Percentiles rank a stretch among this genome's conserved stretches.
Conservation (phyloP, 306 rosid species). For the Acacia acuminata region DNA sequence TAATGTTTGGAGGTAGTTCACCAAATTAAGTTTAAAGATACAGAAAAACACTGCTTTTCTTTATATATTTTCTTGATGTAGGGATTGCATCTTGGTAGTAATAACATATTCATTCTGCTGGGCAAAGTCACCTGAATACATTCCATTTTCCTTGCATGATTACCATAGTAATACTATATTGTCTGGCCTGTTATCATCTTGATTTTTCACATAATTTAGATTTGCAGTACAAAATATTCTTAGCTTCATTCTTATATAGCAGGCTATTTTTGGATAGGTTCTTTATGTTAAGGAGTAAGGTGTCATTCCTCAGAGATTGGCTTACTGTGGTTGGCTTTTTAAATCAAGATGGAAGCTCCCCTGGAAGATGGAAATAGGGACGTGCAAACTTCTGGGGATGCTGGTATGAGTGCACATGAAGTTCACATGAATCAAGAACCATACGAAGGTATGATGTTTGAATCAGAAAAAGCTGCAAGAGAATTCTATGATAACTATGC, state of each 20-base stretch:
- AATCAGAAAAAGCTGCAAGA: conserved; percentile 45
- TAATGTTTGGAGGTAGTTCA: neutral
- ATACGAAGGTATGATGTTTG: conserved; percentile 38
- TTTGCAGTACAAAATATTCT: neutral
- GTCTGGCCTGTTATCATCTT: neutral
- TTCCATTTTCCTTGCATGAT: neutral
- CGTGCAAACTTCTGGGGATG: conserved; percentile 16
- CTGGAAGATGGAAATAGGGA: conserved; percentile 29
- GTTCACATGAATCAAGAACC: conserved; percentile 32
- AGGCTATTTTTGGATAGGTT: neutral
- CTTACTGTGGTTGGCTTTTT: neutral
- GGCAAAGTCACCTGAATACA: neutral
- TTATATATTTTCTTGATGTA: neutral
- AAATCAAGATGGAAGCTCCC: conserved; percentile 11
- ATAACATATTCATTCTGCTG: neutral
- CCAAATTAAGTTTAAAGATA: neutral
- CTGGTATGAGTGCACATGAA: conserved; percentile 7
- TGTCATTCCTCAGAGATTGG: neutral
- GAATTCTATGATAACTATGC: conserved; percentile 40
- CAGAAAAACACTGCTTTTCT: neutral
- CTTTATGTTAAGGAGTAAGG: conserved; percentile 10
- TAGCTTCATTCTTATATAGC: neutral
- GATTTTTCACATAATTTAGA: neutral
- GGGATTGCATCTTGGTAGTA: neutral
- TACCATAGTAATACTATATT: neutral